Evolutionary conservation across 768 basidiomycete genomes (phyloP), one percentile per base, ranked within the genome.

Genomic region (Fomitopsis pulvina): DNA sequence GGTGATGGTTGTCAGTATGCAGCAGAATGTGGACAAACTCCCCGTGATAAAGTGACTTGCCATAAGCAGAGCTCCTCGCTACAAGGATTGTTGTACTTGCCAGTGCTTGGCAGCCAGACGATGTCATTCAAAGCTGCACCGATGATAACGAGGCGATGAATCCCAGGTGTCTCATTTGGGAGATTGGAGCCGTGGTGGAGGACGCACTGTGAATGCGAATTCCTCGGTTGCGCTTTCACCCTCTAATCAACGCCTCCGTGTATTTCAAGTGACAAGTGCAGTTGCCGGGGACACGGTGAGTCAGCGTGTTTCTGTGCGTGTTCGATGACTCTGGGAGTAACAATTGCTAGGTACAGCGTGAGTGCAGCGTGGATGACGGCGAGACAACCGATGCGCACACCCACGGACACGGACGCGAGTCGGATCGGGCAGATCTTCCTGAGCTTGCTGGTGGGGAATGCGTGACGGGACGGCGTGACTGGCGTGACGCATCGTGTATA

Each of bases 381-480:
- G n/a, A n/a, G n/a, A n/a, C n/a, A n/a, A n/a, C n/a, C 30, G 34
- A 37, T 4, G 34, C 34, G 34, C 34, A 18, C n/a, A n/a, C n/a
- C n/a, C n/a, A n/a, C n/a, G n/a, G n/a, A n/a, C n/a, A 37, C 34
- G 34, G 34, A 37, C 34, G 34, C 34, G 34, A 37, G 34, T 37
- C 6, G 34, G 14, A 16, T 16, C 34, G 34, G 34, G 14, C 14
- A 5, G 34, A 37, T 37, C 34, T 37, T 16, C 8, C 7, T 16
- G 8, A 14, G 34, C 14, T 37, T 16, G 34, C 34, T 18, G 34
- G 34, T 18, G 34, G 34, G 34, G 4, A 27, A 45, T 32, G 32
- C 21, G 46, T 39, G 37, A 47, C 46, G 21, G 11, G 18, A 42
- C 30, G 34, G 27, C 27, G 30, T 47, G 46, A 47, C 37, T n/a